phyloP scores from a whole-genome alignment of 108 stramenopile species.

The Chaetoceros tenuissimus region DNA sequence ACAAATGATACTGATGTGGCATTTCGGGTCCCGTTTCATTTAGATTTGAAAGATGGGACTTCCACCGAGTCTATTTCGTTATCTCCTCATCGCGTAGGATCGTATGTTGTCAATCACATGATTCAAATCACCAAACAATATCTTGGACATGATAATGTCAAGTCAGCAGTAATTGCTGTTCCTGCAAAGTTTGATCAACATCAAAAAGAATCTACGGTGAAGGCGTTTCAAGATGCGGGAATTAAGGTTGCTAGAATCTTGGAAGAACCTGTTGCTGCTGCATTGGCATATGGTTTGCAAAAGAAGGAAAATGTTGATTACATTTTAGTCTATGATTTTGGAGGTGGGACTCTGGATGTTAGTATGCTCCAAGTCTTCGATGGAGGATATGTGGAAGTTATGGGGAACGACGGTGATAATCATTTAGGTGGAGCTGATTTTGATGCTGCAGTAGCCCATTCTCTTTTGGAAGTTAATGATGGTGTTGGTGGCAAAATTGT shows the following conservation, averaged over 20 bases:
- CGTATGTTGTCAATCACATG: slow-evolving; percentile 69
- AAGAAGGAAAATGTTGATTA: slow-evolving; percentile 88
- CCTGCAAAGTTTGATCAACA: slow-evolving; percentile 90
- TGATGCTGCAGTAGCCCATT: slow-evolving; percentile 78
- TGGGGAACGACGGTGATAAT: slow-evolving; percentile 90
- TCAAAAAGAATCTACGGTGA: slow-evolving; percentile 75
- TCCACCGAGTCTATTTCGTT: slow-evolving; percentile 9
- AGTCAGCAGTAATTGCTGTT: slow-evolving; percentile 90
- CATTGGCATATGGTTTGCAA: slow-evolving; percentile 93
- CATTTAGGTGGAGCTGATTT: slow-evolving; percentile 85
- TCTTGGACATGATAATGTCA: slow-evolving; percentile 86
- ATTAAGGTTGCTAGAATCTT: slow-evolving; percentile 75
- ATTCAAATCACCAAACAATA: slow-evolving; percentile 49
- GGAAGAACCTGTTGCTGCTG: slow-evolving; percentile 95
- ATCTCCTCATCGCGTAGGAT: slow-evolving; percentile 67
- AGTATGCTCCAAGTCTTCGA: slow-evolving; percentile 81
- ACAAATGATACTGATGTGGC: slow-evolving; percentile 7
- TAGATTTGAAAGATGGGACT: not conserved
- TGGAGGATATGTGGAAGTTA: slow-evolving; percentile 89
- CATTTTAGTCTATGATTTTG: slow-evolving; percentile 97
- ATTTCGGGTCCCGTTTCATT: slow-evolving; percentile 5
- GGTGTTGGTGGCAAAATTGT: slow-evolving; percentile 16
- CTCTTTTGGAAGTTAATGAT: slow-evolving; percentile 17
- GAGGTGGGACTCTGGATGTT: slow-evolving; percentile 95
- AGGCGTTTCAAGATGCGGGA: slow-evolving; percentile 76